Base-by-base conservation (phyloP, 306 rosid species). In the Ormosia emarginata region DNA sequence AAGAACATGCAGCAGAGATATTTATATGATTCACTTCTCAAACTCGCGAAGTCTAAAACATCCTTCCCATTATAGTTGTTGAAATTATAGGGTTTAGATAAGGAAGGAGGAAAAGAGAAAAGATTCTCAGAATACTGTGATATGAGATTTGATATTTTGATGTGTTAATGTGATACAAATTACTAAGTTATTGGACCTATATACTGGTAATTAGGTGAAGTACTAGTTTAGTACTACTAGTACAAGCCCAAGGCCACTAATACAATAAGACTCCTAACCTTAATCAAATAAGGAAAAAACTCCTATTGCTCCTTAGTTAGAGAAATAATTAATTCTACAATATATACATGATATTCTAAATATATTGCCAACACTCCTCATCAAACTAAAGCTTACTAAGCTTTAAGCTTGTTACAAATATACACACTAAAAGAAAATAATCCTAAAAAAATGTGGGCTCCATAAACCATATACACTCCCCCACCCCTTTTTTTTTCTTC, bases 11-110 rank as follows among this genome's bases (percentile, higher is more conserved):
- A 63, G 41, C 49, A 71, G 41, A 74, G 47, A 78, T 13, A 29
- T 36, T 79, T 58, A 41, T 46, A 32, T 34, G 59, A 84, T 73
- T 64, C 65, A 12, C 59, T 57, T 84, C 57, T 67, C 59, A 83
- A 43, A 59, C 79, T 59, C 17, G 69, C 49, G 8, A 46, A 44
- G 66, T 62, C 49, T 50, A 15, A 15, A 78, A 57, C 68, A 77
- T 55, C 79, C 39, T 46, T 66, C 67, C 40, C 43, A 29, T 46
- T 77, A 71, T 50, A 81, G 44, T 66, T 49, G 74, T 36, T 47
- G 15, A 59, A 47, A 43, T 70, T 59, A 58, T 36, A 36, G 1
- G 71, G 75, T 7, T 52, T 24, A 13, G 49, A 78, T 11, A 36
- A 9, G 62, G 39, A 59, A 30, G 15, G 67, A 32, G 14, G 66